These are phyloP conservation scores for Rosa persica DNA, from an alignment of 306 rosid genomes.

Conservation along the genomic window DNA sequence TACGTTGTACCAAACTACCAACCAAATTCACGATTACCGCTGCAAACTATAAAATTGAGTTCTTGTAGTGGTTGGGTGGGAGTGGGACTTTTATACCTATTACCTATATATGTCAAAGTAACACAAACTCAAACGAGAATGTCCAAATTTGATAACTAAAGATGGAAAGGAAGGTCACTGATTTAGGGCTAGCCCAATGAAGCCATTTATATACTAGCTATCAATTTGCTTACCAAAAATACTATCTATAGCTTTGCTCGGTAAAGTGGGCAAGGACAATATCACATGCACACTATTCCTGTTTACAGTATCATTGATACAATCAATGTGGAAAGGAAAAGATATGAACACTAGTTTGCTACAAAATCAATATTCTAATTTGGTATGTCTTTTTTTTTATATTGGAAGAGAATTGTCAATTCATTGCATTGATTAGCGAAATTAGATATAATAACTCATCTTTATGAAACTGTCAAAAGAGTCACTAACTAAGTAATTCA, in stretches of 20 bases:
- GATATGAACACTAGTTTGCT: background rate
- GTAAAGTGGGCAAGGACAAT: background rate
- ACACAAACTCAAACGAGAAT: conserved; percentile 10
- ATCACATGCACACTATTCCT: background rate
- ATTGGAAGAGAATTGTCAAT: too few species aligned
- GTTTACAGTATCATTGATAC: background rate
- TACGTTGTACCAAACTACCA: conserved; percentile 13
- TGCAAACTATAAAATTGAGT: background rate
- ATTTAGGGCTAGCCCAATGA: background rate
- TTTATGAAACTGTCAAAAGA: too few species aligned
- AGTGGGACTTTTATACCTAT: background rate
- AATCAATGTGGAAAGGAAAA: background rate
- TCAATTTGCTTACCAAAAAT: background rate
- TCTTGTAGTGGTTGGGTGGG: background rate
- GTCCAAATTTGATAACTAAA: background rate
- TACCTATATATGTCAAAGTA: background rate
- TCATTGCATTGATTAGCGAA: too few species aligned
- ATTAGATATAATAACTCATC: too few species aligned
- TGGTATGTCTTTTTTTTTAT: too few species aligned
- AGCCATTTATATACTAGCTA: conserved; percentile 1
- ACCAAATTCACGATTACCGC: conserved; percentile 33
- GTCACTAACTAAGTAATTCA: too few species aligned
- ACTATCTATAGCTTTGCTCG: background rate
- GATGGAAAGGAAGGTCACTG: too few species aligned
- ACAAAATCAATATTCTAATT: too few species aligned